Conservation (phyloP, 805 yeast species). For the Kuraishia borneana region DNA sequence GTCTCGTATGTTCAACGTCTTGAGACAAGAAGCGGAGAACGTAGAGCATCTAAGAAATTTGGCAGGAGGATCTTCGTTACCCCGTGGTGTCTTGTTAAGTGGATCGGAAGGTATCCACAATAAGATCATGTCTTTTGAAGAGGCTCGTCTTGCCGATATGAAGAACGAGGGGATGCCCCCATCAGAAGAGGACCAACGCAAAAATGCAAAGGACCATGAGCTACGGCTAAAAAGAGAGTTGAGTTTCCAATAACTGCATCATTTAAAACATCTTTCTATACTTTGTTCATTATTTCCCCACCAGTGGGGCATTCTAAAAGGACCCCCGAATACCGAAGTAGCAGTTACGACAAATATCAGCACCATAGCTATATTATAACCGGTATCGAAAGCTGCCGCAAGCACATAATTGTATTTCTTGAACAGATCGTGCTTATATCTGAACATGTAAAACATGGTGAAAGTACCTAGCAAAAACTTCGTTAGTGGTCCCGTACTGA, state of each 20-base stretch:
- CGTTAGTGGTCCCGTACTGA: conserved; percentile 37
- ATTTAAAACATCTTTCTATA: conserved; percentile 37
- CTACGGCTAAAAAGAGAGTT: conserved; percentile 23
- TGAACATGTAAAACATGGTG: conserved; percentile 32
- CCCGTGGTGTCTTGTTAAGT: conserved; percentile 77
- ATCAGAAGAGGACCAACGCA: conserved; percentile 40
- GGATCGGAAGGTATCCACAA: conserved; percentile 72
- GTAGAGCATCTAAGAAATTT: conserved; percentile 71
- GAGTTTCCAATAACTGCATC: neutral
- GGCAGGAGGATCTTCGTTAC: conserved; percentile 59
- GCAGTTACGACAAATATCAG: conserved; percentile 22
- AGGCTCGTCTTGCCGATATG: conserved; percentile 71
- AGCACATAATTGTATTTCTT: conserved; percentile 32
- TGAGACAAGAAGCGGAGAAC: conserved; percentile 82
- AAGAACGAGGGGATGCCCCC: conserved; percentile 89
- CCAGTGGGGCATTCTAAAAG: conserved; percentile 25
- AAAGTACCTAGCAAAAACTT: conserved; percentile 35
- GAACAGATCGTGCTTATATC: conserved; percentile 27
- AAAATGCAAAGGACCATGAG: conserved; percentile 33
- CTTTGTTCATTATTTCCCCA: conserved; percentile 35
- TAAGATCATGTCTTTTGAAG: conserved; percentile 66
- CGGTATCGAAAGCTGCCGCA: conserved; percentile 43
- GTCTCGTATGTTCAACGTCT: conserved; percentile 83
- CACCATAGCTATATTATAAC: conserved; percentile 31
- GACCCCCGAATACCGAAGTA: conserved; percentile 5